Percentiles rank a stretch among this genome's conserved stretches.
phyloP scores from a whole-genome alignment of 2,329 filamentous ascomycete species.

The Colletotrichum spinosum region DNA sequence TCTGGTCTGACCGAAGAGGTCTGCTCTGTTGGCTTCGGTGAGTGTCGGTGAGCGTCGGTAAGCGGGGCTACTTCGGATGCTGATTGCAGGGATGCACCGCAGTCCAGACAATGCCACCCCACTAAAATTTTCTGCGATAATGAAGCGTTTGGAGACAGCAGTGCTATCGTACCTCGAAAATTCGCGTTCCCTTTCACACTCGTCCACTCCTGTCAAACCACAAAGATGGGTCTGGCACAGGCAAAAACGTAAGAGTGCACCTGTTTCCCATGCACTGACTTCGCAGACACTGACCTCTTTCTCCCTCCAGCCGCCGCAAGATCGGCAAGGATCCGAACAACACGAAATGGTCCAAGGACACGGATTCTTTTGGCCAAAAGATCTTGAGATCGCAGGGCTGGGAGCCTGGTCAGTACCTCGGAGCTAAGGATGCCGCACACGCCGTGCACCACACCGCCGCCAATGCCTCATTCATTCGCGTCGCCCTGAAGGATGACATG shows the following conservation, averaged over 20 bases:
- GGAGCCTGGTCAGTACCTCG: slow-evolving; percentile 86
- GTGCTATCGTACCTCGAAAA: slow-evolving; percentile 34
- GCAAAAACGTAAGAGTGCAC: slow-evolving; percentile 28
- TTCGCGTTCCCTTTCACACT: slow-evolving; percentile 21
- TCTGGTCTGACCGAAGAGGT: neutral
- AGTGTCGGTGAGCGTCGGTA: neutral
- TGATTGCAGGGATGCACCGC: slow-evolving; percentile 22
- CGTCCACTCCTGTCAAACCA: slow-evolving; percentile 23
- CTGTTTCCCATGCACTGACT: neutral
- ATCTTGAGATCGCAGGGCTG: slow-evolving; percentile 92
- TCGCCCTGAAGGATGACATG: slow-evolving; percentile 89
- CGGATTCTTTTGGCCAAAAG: slow-evolving; percentile 86
- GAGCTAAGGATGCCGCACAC: slow-evolving; percentile 80
- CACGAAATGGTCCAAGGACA: slow-evolving; percentile 89
- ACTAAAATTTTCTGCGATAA: slow-evolving; percentile 38
- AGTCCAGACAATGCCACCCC: slow-evolving; percentile 23
- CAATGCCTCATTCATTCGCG: slow-evolving; percentile 86
- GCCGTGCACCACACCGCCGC: slow-evolving; percentile 81
- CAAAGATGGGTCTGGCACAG: slow-evolving; percentile 38
- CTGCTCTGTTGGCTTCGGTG: neutral
- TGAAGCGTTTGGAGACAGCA: slow-evolving; percentile 5
- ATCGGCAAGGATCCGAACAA: slow-evolving; percentile 95
- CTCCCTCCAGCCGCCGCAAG: slow-evolving; percentile 63
- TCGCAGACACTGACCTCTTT: neutral
- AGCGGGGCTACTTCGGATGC: slow-evolving; percentile 18